Conservation (phyloP, 177 flowering plant species). For the Tripterygium wilfordii region DNA sequence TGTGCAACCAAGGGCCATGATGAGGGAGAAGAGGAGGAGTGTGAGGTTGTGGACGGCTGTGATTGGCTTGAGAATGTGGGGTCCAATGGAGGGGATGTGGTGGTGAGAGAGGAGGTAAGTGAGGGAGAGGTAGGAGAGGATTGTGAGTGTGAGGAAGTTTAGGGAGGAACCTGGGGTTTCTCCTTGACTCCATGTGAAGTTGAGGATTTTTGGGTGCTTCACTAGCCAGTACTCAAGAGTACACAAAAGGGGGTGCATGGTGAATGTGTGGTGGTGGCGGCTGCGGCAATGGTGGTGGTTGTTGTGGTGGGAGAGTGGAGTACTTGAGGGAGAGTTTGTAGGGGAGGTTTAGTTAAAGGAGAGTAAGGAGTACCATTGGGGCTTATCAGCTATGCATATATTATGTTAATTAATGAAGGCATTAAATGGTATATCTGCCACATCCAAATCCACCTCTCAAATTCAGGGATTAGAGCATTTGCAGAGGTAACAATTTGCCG, state of each 20-base stretch:
- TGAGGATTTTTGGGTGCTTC: conserved; percentile 48
- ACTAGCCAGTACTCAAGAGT: conserved; percentile 46
- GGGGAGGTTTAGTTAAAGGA: no score
- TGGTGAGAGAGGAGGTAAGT: conserved; percentile 31
- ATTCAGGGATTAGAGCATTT: no score
- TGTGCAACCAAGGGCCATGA: conserved; percentile 78
- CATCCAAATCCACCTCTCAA: no score
- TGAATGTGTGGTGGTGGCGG: no score
- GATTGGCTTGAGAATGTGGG: conserved; percentile 8
- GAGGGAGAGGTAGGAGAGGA: conserved; percentile 53
- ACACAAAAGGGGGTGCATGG: conserved; percentile 1
- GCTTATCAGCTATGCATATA: no score
- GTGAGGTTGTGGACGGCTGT: conserved; percentile 47
- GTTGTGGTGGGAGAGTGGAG: no score
- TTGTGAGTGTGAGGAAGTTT: conserved; percentile 43
- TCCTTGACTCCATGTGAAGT: conserved; percentile 57
- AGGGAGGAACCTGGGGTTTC: conserved; percentile 50
- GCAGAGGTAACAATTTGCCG: no score
- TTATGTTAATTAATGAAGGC: no score
- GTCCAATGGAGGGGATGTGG: conserved; percentile 19
- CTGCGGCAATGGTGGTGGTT: not conserved
- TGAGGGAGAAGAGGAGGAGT: conserved; percentile 65
- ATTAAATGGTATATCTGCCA: no score
- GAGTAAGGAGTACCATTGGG: no score
- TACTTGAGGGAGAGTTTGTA: no score